Evolutionary conservation across 2,329 filamentous ascomycete species (phyloP).

Genomic region (Fusarium sp.): DNA sequence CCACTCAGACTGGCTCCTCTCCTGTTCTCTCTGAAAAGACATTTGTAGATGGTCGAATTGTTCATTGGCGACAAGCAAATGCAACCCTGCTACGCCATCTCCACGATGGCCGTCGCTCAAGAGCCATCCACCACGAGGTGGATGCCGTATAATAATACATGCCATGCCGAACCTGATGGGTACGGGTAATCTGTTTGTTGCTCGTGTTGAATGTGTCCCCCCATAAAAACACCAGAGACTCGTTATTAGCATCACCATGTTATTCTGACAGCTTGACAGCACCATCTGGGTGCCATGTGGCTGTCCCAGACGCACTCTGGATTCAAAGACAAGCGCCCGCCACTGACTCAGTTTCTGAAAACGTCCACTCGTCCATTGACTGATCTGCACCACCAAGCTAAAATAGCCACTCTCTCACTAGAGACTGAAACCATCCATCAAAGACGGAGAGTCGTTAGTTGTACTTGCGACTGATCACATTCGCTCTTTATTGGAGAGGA

Average conservation of each 20-base stretch:
- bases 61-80: neutral
- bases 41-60: neutral
- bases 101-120: conserved; percentile 6
- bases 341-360: conserved; percentile 10
- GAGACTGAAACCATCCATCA: neutral
- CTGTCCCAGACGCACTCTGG: conserved; percentile 9
- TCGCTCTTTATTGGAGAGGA: conserved; percentile 2
- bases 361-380: conserved; percentile 7
- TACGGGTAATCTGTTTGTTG: no score
- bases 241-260: conserved; percentile 1
- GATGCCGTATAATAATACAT: neutral
- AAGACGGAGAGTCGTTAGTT: neutral
- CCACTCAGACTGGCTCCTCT: conserved; percentile 7
- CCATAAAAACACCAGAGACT: neutral
- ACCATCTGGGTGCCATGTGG: conserved; percentile 9
- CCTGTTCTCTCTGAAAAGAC: conserved; percentile 1
- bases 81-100: conserved; percentile 1
- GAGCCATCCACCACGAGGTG: conserved; percentile 18
- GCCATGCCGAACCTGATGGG: neutral
- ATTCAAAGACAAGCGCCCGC: neutral
- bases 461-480: conserved; percentile 24
- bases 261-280: neutral
- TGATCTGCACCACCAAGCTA: neutral
- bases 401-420: no score
- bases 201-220: no score